Percentiles rank a stretch among this genome's conserved stretches.
Conservation (phyloP, 2,329 filamentous ascomycete species). For the Rhynchosporium graminicola region DNA sequence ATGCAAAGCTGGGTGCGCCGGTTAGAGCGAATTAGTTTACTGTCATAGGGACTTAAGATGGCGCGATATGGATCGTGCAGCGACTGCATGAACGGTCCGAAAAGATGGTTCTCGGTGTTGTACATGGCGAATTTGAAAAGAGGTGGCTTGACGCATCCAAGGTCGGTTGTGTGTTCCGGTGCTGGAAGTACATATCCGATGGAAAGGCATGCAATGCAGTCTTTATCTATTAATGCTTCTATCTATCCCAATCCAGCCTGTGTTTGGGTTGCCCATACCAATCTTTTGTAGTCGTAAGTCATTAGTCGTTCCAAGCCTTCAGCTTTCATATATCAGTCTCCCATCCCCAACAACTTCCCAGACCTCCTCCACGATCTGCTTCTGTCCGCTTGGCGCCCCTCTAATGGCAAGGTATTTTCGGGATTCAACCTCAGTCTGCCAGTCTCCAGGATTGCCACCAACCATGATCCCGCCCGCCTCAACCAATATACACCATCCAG, state of each 20-base stretch:
- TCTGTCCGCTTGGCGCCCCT: constrained; percentile 59
- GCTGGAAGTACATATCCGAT: not conserved
- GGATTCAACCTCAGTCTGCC: constrained; percentile 61
- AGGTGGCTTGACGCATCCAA: not conserved
- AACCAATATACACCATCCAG: constrained; percentile 73
- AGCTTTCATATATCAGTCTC: constrained; percentile 50
- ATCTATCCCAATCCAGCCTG: not conserved
- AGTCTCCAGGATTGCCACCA: constrained; percentile 71
- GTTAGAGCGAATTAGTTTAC: constrained; percentile 24
- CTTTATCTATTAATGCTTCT: constrained; percentile 10
- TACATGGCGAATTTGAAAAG: not conserved
- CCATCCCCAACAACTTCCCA: constrained; percentile 61
- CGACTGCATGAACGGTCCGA: not conserved
- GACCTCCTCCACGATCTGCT: constrained; percentile 63
- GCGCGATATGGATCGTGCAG: not conserved
- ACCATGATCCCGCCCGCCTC: constrained; percentile 76
- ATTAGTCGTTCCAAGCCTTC: not conserved
- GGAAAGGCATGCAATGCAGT: not conserved
- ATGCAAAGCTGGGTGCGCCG: constrained; percentile 17
- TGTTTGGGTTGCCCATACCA: not conserved
- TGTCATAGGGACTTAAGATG: constrained; percentile 15
- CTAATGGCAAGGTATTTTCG: constrained; percentile 64
- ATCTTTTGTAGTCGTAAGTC: not conserved
- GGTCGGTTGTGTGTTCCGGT: too few relatives aligned
- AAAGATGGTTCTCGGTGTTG: not conserved